phyloP scores from a whole-genome alignment of 2,329 filamentous ascomycete genomes.

The Ceratocystis colombiana region DNA sequence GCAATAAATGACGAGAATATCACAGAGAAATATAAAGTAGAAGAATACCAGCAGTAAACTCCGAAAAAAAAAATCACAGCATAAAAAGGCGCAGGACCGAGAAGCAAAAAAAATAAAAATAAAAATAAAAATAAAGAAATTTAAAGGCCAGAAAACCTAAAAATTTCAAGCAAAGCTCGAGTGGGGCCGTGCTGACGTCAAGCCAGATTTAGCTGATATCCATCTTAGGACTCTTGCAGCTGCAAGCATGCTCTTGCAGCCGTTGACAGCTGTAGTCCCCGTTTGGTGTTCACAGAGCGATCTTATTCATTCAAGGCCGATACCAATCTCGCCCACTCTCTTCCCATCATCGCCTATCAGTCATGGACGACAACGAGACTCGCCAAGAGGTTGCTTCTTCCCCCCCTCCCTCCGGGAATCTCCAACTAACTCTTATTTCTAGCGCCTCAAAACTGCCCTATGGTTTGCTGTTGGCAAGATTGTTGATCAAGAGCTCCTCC shows the following conservation, averaged over 20 bases:
- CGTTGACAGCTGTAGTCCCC: background rate
- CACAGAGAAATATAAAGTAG: background rate
- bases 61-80: background rate
- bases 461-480: slow-evolving; percentile 81
- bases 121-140: slow-evolving; percentile 9
- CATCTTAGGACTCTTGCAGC: background rate
- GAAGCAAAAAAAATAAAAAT: background rate
- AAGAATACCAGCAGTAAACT: background rate
- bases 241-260: background rate
- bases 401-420: background rate
- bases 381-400: slow-evolving; percentile 21
- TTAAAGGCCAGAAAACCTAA: slow-evolving; percentile 12
- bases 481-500: slow-evolving; percentile 66
- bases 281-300: background rate
- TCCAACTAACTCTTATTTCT: slow-evolving; percentile 10
- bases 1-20: no score
- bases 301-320: background rate
- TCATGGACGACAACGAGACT: slow-evolving; percentile 25
- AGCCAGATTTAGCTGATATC: background rate
- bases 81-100: background rate
- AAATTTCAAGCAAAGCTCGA: slow-evolving; percentile 5
- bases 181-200: slow-evolving; percentile 11
- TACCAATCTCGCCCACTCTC: background rate
- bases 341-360: background rate
- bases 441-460: slow-evolving; percentile 75